phyloP scores from a whole-genome alignment of 768 basidiomycete species.

The Trametes maxima region DNA sequence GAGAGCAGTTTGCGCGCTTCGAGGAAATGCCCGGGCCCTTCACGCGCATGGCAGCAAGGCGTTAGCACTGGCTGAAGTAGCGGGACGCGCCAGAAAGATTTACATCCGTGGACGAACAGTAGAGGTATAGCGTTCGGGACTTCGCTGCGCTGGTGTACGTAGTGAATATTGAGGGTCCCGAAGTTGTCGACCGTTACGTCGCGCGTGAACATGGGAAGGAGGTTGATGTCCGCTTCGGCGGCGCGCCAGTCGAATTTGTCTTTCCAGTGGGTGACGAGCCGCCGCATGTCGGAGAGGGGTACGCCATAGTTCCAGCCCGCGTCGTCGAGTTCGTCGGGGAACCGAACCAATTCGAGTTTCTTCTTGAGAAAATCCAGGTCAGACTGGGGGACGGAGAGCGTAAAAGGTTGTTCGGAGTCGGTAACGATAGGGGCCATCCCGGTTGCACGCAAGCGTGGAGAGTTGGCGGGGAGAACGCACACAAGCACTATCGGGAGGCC shows the following conservation, averaged over 20 bases:
- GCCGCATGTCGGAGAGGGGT: conserved; percentile 50
- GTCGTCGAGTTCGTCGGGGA: conserved; percentile 29
- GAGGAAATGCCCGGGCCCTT: conserved; percentile 63
- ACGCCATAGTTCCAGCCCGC: conserved; percentile 34
- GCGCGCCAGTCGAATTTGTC: conserved; percentile 56
- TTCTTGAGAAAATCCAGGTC: conserved; percentile 21
- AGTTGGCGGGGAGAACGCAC: too few species aligned
- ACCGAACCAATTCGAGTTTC: conserved; percentile 28
- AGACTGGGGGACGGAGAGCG: conserved; percentile 22
- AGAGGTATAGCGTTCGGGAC: conserved; percentile 50
- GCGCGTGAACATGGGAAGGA: conserved; percentile 56
- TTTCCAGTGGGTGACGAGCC: conserved; percentile 52
- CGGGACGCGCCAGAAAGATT: conserved; percentile 7
- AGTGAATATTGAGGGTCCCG: conserved; percentile 54
- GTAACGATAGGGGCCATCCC: not conserved
- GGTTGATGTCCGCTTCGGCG: conserved; percentile 52
- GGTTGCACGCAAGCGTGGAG: too few species aligned
- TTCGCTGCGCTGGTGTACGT: conserved; percentile 54
- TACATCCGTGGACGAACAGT: conserved; percentile 64
- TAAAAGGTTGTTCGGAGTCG: conserved; percentile 27
- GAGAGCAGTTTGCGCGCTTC: conserved; percentile 61
- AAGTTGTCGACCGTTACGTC: conserved; percentile 49
- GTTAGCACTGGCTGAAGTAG: not conserved
- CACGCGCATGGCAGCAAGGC: not conserved
- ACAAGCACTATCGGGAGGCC: too few species aligned